Conservation (phyloP, 257 asterid genomes). For the Fraxinus cuspidata region DNA sequence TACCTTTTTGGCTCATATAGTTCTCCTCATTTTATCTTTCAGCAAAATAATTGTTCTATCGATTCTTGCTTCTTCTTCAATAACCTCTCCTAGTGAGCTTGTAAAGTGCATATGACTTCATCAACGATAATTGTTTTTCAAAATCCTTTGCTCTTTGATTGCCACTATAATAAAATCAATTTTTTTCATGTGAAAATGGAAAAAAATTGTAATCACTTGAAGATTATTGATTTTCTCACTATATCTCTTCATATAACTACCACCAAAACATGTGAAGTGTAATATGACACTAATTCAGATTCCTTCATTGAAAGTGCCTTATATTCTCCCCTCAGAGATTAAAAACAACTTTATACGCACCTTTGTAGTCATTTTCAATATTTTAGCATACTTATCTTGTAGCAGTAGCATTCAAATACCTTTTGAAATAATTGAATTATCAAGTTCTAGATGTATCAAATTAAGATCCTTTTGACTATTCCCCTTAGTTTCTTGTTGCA, state of each 20-base stretch:
- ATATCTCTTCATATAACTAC: not conserved
- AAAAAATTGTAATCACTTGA: not conserved
- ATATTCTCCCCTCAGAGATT: too few relatives aligned
- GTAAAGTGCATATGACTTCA: not conserved
- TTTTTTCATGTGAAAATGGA: too few relatives aligned
- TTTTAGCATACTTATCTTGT: too few relatives aligned
- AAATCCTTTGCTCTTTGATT: not conserved
- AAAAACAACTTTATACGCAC: too few relatives aligned
- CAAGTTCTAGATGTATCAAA: too few relatives aligned
- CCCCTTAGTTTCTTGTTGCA: too few relatives aligned
- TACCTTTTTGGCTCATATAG: not conserved
- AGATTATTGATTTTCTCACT: not conserved
- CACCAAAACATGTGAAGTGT: not conserved
- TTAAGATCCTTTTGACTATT: too few relatives aligned
- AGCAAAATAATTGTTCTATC: not conserved
- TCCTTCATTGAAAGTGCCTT: too few relatives aligned
- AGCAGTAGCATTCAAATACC: too few relatives aligned
- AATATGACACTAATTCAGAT: not conserved
- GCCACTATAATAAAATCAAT: not conserved
- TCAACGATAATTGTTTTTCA: not conserved
- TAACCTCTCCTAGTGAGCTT: not conserved
- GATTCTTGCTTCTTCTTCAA: not conserved
- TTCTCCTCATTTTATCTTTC: not conserved
- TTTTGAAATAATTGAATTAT: too few relatives aligned
- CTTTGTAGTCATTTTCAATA: too few relatives aligned